Evolutionary conservation across 2,329 filamentous ascomycete genomes (phyloP), one percentile per base, ranked within the genome.

Genomic region (Dothidotthia symphoricarpi): DNA sequence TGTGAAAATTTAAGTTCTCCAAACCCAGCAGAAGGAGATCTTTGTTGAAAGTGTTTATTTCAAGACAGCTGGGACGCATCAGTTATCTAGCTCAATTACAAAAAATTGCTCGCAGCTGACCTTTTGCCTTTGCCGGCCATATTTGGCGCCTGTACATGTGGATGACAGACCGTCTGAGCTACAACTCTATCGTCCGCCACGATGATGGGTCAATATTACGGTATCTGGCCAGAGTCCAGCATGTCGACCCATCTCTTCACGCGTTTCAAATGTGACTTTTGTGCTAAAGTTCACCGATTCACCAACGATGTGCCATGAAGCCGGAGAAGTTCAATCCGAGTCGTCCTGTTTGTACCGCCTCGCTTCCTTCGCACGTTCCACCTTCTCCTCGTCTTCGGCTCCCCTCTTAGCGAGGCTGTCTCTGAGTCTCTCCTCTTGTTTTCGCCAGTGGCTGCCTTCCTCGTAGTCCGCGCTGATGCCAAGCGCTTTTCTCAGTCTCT

Each of bases 381-480:
- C 42, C 29, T 42, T 54, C 32, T 55, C 49, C 11, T 63, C 61
- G 27, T 67, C 64, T 31, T 69, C 63, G 11, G 57, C 57, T 29
- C 62, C 63, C 39, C 66, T 65, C 52, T 71, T 66, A 27, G 65
- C 61, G 40, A 72, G 51, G 13, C 48, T 65, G 38, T 73, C 71
- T 36, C 69, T 71, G 50, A 74, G 62, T 45, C 83, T 75, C 67
- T 91, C 86, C 61, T 93, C 88, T 64, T 94, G 86, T 48, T 81
- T 83, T 70, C 80, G 83, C 86, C 88, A 93, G 66, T 95, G 86
- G 33, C 83, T 79, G 5, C 88, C 89, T 66, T 94, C 88, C 61
- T 91, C 83, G 57, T 93, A 93, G 64, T 91, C 78, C 61, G 84
- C 83, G 61, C 83, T 83, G 57, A 97, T 95, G 33, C 89, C 90